Base-by-base conservation (phyloP, 2,329 filamentous ascomycete species). In the Cadophora sp. region DNA sequence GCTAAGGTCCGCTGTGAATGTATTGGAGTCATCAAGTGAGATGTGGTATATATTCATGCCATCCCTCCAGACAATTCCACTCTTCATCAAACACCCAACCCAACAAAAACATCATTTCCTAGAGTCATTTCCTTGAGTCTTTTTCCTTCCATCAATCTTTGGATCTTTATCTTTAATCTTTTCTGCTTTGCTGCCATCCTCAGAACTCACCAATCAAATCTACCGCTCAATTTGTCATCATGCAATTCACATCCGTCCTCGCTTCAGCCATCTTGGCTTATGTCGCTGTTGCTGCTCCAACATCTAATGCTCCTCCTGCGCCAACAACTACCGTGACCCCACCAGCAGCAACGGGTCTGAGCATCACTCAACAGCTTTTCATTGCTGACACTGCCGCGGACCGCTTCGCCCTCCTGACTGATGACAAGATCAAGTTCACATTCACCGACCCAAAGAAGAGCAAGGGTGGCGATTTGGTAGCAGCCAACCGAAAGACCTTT, bases 401-500 rank as follows among this genome's bases (percentile, higher is more conserved):
- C 64, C 81, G 81, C 64, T 79, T 79, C 73, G 73, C 74, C 29
- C 80, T 84, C 60, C 79, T 85, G 22, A 78, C 80, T 19, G 77
- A 85, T 71, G 67, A 77, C 3, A 78, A 85, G 68, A 85, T 85
- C 75, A 75, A 84, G 75, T 86, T 84, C 77, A 79, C 84, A 76
- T 86, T 86, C 78, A 72, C 73, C 64, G 76, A 76, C 67, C 55
- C 64, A 72, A 73, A 79, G 72, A 72, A 68, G 16, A 80, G 82
- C 67, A 76, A 79, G 55, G 85, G 84, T 48, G 85, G 85, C 50
- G 80, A 84, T 73, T 79, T 86, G 69, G 77, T 85, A 46, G 79
- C 81, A 24, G 84, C 86, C 55, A 86, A 87, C 79, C 82, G 85
- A 74, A 83, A 84, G 77, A 83, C 82, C 43, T 88, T 88, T 78